Evolutionary conservation across 306 rosid genomes (phyloP), one percentile per base, ranked within the genome.

Genomic region (Begonia loranthoides): DNA sequence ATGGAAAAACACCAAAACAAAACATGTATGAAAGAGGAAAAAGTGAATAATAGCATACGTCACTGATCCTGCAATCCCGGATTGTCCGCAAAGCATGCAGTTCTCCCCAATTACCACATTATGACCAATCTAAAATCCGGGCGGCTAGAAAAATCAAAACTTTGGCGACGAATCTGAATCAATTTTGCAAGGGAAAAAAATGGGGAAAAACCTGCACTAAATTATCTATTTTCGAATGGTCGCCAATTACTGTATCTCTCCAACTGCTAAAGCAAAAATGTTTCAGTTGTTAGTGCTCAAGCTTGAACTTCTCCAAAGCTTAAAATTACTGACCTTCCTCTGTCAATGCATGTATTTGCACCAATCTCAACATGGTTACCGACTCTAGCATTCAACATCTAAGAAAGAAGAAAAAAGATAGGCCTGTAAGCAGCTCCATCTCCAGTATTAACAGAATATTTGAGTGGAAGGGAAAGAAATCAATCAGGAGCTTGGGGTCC

Each of bases 81-180:
- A 95, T 82, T 85, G 95, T 50, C 95, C 97, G 80, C 97, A 85
- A 49, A 90, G 84, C 80, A 85, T 63, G 71, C 97, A 90, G 53
- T 63, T 73, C 55, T 76, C 72, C 65, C 87, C 97, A 60, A 85
- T 72, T 36, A 80, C 81, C 58, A 85, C 94, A 80, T 85, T 90
- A 63, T 85, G 95, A 59, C 83, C 95, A 45, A 85, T 76, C 97
- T 90, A 78, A 68, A 76, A 66, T 28, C 36, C 7, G 9, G 36
- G 9, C 36, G 69, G 45, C 55, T 63, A 49, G 66, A 57, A 57
- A 82, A 62, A 72, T 43, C 15, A 43, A 47, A 47, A 49, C 41
- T 59, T 33, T 8, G 2, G 21, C 64, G 14, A 40, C 12, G 22
- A n/a, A 38, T 10, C 36, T 53, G 46, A 21, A 17, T 11, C 15